Percentiles rank a stretch among this genome's conserved stretches.
These are phyloP conservation scores for Fusarium circinatum DNA, from an alignment of 2,329 filamentous ascomycete species.

Conservation along the genomic window DNA sequence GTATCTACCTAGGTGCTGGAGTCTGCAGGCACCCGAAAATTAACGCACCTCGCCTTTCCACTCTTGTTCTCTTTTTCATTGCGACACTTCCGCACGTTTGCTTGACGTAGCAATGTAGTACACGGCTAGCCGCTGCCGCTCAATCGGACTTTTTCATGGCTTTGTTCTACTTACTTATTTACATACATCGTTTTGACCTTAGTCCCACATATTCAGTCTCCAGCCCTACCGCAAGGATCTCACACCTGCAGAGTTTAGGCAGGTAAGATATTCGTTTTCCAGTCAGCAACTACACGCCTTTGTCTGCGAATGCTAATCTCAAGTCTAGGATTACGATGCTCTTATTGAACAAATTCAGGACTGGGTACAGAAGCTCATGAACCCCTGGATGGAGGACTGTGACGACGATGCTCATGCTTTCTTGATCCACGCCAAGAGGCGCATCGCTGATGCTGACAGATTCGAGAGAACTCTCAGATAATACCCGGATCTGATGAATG, in stretches of 20 bases:
- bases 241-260: slow-evolving; percentile 50
- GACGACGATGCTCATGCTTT: slow-evolving; percentile 39
- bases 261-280: slow-evolving; percentile 40
- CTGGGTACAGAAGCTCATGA: slow-evolving; percentile 51
- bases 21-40: slow-evolving; percentile 4
- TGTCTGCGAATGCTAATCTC: slow-evolving; percentile 17
- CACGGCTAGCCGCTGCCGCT: not conserved
- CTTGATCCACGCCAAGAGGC: slow-evolving; percentile 34
- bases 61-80: not conserved
- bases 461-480: slow-evolving; percentile 43
- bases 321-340: slow-evolving; percentile 49
- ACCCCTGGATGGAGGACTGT: slow-evolving; percentile 45
- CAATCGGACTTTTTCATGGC: not conserved
- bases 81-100: not conserved
- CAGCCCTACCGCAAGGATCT: slow-evolving; percentile 54
- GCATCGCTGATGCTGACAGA: slow-evolving; percentile 39
- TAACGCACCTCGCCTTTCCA: slow-evolving; percentile 7
- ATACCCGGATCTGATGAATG: slow-evolving; percentile 48
- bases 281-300: not conserved
- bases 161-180: not conserved
- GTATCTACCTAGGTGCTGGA: not conserved
- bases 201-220: slow-evolving; percentile 54
- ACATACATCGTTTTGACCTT: not conserved
- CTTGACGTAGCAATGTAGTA: not conserved
- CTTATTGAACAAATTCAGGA: slow-evolving; percentile 49